Base-by-base conservation (phyloP, 2,329 filamentous ascomycete genomes). In the Paramyrothecium roridum region DNA sequence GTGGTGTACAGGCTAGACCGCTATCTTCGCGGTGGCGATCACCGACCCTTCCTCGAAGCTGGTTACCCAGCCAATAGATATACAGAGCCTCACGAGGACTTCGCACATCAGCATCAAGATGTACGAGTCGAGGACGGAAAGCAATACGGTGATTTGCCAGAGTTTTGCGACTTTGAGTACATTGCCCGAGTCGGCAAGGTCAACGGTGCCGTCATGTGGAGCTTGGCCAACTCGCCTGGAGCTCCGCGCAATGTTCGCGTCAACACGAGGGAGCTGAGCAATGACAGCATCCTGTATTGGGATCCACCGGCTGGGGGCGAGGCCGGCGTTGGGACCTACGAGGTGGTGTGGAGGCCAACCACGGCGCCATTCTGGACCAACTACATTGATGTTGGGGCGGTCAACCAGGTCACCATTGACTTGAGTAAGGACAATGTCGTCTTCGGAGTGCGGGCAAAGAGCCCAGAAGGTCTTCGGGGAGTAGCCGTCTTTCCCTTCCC, bases 21-120 rank as follows among this genome's bases (percentile, higher is more conserved):
- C 12, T 85, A 79, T 66, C 71, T 83, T 6, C 73, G 82, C 3
- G 80, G 82, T 40, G 82, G 82, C 30, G 82, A 85, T 65, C 82
- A 85, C 65, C 68, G 73, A 4, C 73, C 79, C 0, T 85, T 85
- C 64, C 75, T 85, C 13, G 68, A 76, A 47, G 74, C 76, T n/a
- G 82, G 82, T 3, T 85, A 80, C 61, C 71, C 80, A 3, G 80
- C 79, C 0, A 75, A 79, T 16, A 75, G 82, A 2, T 84, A 82
- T 72, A 84, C 81, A 0, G 82, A 85, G 68, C 80, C 82, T 0
- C 75, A 79, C 53, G 82, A 85, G 68, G 72, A 84, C 63, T 85
- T 78, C 63, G 71, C 67, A 3, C 82, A 85, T 62, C 81, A 85
- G 67, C 81, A 85, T 60, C 82, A 85, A 66, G 74, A 84, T 56